Evolutionary conservation across 2,329 filamentous ascomycete genomes (phyloP), one percentile per base, ranked within the genome.

Genomic region (Pseudogymnoascus sp.): DNA sequence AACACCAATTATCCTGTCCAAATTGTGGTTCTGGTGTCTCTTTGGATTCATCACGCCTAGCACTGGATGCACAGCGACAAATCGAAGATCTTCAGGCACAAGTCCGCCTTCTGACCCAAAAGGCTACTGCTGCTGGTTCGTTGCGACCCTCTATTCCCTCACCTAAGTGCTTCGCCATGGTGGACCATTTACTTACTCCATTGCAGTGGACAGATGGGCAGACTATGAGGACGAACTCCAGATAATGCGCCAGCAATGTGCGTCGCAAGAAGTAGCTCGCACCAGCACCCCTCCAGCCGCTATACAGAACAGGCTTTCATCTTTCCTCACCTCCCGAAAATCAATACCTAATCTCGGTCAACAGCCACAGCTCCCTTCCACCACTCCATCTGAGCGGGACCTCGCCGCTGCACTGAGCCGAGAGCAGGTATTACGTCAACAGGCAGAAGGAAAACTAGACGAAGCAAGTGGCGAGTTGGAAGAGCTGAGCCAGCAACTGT

Each of bases 201-300:
- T n/a, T 21, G 79, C 80, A 72, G 81, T 85, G 66, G 82, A 86
- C 74, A 82, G 81, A 72, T 86, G 83, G 82, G 88, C 89, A 71
- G 87, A 91, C 77, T 92, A 91, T 79, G 90, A 93, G 76, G 89
- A 91, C 74, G 88, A 92, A 73, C 81, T 92, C 42, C 79, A 84
- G 50, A 78, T 76, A 50, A 79, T 91, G 62, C 84, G 84, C 70
- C 72, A 61, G 69, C 53, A 65, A 38, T 62, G 38, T 59, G 29
- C 65, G 76, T 77, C 61, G 78, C 77, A 67, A 72, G 80, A 61
- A 76, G 77, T 56, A 70, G 71, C 59, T 70, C 74, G 61, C 74
- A 75, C 61, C 74, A 73, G 37, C 71, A 73, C 62, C 71, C 73
- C 13, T 68, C 70, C 31, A 35, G 50, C 62, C 26, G 31, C 63